These are phyloP conservation scores for Aureobasidium sp. DNA, from an alignment of 2,329 filamentous ascomycete species.

Conservation along the genomic window DNA sequence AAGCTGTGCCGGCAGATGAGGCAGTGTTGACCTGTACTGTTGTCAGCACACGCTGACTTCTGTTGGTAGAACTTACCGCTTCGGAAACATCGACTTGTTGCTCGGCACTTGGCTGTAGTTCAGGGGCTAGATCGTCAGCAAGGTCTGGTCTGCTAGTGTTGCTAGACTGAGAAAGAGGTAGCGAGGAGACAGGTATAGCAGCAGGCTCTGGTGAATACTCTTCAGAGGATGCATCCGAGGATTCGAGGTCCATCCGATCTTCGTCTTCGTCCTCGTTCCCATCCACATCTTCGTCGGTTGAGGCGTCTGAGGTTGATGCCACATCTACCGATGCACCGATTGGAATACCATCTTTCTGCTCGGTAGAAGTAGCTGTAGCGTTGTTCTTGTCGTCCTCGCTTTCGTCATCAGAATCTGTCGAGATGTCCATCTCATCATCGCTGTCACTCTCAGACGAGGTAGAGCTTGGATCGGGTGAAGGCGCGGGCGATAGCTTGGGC, in stretches of 20 bases:
- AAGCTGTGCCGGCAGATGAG: neutral
- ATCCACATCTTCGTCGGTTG: neutral
- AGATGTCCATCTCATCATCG: conserved; percentile 14
- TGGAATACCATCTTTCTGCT: neutral
- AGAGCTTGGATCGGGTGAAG: neutral
- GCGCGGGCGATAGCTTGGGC: neutral
- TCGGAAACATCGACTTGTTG: conserved; percentile 19
- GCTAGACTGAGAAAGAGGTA: neutral
- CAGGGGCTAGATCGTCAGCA: conserved; percentile 33
- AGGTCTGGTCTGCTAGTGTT: conserved; percentile 6
- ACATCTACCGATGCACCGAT: neutral
- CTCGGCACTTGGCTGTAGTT: conserved; percentile 27
- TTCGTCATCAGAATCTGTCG: conserved; percentile 15
- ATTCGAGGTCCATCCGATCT: conserved; percentile 11
- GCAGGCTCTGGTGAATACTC: conserved; percentile 9
- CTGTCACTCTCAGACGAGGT: neutral
- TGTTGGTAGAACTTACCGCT: conserved; percentile 7
- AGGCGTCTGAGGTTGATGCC: neutral
- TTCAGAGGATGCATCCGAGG: conserved; percentile 3
- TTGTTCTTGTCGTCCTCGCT: conserved; percentile 18
- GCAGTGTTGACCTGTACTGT: neutral
- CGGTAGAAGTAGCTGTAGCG: conserved; percentile 19
- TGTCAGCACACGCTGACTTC: neutral
- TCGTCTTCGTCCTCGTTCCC: neutral
- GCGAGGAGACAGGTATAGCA: neutral